phyloP scores from a whole-genome alignment of 176 grass and related monocot species.

The Lolium rigidum region DNA sequence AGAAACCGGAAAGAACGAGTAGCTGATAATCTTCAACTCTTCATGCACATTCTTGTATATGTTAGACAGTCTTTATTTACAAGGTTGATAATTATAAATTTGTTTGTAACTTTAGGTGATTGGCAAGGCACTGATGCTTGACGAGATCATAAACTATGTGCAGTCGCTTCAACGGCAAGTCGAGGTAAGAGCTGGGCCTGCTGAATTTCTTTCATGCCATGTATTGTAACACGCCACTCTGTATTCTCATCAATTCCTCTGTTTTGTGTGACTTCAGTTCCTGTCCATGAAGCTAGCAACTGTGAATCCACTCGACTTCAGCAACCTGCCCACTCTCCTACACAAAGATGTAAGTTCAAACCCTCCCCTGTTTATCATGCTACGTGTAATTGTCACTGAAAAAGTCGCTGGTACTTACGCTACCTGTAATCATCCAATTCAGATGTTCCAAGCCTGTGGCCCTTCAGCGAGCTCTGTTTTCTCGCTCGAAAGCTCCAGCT shows the following conservation, averaged over 20 bases:
- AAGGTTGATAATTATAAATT: slow-evolving; percentile 29
- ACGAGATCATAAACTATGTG: too few relatives aligned
- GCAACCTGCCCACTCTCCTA: slow-evolving; percentile 67
- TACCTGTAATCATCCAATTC: slow-evolving; percentile 1
- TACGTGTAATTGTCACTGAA: too few relatives aligned
- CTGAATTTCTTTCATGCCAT: slow-evolving; percentile 5
- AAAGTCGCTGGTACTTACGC: not conserved
- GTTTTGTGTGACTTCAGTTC: slow-evolving; percentile 58
- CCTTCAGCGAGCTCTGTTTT: slow-evolving; percentile 66
- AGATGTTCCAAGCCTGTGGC: slow-evolving; percentile 75
- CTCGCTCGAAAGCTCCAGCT: slow-evolving; percentile 64
- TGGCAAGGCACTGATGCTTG: too few relatives aligned
- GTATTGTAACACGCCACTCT: not conserved
- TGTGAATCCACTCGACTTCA: slow-evolving; percentile 91
- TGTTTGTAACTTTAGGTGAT: too few relatives aligned
- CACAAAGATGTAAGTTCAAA: slow-evolving; percentile 76
- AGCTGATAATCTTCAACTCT: not conserved
- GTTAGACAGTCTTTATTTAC: slow-evolving; percentile 3
- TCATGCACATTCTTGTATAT: too few relatives aligned
- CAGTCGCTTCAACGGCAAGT: too few relatives aligned
- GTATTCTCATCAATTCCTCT: slow-evolving; percentile 39
- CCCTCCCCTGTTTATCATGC: not conserved
- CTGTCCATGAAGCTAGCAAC: slow-evolving; percentile 99
- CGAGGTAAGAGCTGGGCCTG: too few relatives aligned
- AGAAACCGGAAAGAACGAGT: not conserved